phyloP scores from a whole-genome alignment of 2,329 filamentous ascomycete genomes.

The Annulohypoxylon truncatum region DNA sequence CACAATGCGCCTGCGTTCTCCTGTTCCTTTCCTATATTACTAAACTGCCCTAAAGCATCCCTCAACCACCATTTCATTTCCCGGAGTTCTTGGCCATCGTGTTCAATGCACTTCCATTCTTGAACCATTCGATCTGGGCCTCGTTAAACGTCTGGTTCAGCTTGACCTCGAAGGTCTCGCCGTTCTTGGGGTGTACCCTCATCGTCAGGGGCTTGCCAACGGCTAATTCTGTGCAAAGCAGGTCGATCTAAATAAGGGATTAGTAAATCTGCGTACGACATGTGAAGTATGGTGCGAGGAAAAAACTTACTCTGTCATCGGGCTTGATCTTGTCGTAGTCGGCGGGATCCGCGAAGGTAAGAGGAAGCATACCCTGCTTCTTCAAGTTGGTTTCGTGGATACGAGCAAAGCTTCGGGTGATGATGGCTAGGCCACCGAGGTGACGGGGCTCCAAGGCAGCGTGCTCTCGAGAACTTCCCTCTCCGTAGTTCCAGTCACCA shows the following conservation, averaged over 20 bases:
- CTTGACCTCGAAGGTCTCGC: conserved; percentile 81
- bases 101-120: conserved; percentile 96
- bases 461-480: conserved; percentile 97
- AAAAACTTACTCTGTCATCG: conserved; percentile 76
- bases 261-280: conserved; percentile 26
- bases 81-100: conserved; percentile 85
- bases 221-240: conserved; percentile 87
- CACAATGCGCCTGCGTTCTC: conserved; percentile 48
- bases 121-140: conserved; percentile 98
- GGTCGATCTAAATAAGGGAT: conserved; percentile 69
- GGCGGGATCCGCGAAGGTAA: conserved; percentile 92
- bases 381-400: conserved; percentile 99
- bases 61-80: conserved; percentile 47
- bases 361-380: conserved; percentile 99
- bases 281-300: not conserved
- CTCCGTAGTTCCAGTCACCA: conserved; percentile 99
- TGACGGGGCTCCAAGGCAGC: conserved; percentile 97
- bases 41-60: conserved; percentile 16
- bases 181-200: conserved; percentile 90
- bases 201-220: conserved; percentile 95
- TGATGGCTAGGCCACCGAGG: conserved; percentile 96
- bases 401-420: conserved; percentile 95
- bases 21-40: conserved; percentile 38
- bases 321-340: conserved; percentile 98
- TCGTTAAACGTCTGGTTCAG: conserved; percentile 98